A percentile compares a stretch with the other conserved stretches of the same genome.
phyloP scores from a whole-genome alignment of 495 filamentous ascomycete genomes.

The Penicillium nucicola region DNA sequence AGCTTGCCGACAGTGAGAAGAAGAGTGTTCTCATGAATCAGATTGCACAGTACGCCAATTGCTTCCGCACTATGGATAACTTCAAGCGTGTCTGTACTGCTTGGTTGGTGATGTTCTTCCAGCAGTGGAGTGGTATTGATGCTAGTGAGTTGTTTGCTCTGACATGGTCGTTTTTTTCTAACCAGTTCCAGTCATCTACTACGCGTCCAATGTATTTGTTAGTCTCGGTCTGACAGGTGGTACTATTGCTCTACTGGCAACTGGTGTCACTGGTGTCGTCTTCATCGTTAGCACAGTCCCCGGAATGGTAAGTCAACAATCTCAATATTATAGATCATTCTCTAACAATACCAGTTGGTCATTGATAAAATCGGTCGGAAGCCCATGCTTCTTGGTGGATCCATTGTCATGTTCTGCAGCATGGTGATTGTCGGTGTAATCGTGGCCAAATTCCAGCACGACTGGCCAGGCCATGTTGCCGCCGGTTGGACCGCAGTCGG shows the following conservation, averaged over 20 bases:
- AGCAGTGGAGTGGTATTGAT: conserved; percentile 44
- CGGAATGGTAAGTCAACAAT: conserved; percentile 65
- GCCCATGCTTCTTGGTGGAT: conserved; percentile 68
- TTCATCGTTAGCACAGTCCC: conserved; percentile 73
- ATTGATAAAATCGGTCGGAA: conserved; percentile 76
- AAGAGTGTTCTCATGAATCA: conserved; percentile 31
- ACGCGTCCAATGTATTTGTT: conserved; percentile 44
- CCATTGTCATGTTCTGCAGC: conserved; percentile 35
- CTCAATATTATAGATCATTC: conserved; percentile 62
- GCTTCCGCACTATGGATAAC: conserved; percentile 37
- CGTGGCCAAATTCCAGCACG: conserved; percentile 37
- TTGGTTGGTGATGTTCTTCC: conserved; percentile 42
- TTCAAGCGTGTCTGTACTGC: conserved; percentile 37
- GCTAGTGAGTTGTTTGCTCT: conserved; percentile 20
- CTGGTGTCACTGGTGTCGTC: conserved; percentile 60
- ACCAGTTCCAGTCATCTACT: conserved; percentile 25
- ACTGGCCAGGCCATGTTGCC: conserved; percentile 30
- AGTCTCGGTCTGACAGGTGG: conserved; percentile 83
- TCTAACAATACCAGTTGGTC: conserved; percentile 39
- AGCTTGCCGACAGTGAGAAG: conserved; percentile 28
- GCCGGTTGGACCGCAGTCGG: conserved; percentile 44
- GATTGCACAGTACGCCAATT: conserved; percentile 36
- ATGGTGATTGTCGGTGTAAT: conserved; percentile 48
- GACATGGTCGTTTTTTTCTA: background rate
- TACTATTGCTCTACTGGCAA: conserved; percentile 64